Conservation (phyloP, 352 stramenopile species). For the Globisporangium perplexum region DNA sequence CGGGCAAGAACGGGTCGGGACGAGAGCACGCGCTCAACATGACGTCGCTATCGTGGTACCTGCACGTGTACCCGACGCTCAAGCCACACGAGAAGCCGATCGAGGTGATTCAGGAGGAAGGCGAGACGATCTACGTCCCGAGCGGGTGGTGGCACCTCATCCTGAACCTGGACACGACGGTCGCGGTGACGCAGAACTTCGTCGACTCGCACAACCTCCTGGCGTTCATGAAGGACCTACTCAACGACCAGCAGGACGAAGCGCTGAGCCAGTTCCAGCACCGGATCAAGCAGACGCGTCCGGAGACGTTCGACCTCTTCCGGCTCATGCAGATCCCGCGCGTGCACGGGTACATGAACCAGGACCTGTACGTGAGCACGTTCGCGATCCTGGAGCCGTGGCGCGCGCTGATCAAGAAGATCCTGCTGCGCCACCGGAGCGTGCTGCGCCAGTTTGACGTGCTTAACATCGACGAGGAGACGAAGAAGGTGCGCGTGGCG, state of each 20-base stretch:
- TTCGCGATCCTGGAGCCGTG: slow-evolving; percentile 59
- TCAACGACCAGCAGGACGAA: slow-evolving; percentile 58
- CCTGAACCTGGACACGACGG: slow-evolving; percentile 92
- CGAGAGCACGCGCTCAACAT: slow-evolving; percentile 64
- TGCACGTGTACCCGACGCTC: slow-evolving; percentile 82
- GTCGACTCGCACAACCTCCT: slow-evolving; percentile 81
- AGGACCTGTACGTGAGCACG: slow-evolving; percentile 53
- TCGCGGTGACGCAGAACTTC: slow-evolving; percentile 97
- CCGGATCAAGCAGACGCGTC: slow-evolving; percentile 29
- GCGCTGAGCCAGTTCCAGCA: slow-evolving; percentile 50
- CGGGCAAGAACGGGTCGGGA: slow-evolving; percentile 43
- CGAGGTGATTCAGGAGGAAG: slow-evolving; percentile 87
- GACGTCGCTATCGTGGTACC: slow-evolving; percentile 81
- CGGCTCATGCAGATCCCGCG: slow-evolving; percentile 53
- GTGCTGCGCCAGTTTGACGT: slow-evolving; percentile 16
- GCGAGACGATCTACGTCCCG: slow-evolving; percentile 96
- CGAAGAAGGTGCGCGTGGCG: slow-evolving; percentile 24
- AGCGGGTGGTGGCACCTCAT: slow-evolving; percentile 98
- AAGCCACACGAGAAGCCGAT: slow-evolving; percentile 61
- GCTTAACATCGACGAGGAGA: slow-evolving; percentile 7
- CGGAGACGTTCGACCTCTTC: slow-evolving; percentile 65
- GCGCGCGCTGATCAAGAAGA: slow-evolving; percentile 45
- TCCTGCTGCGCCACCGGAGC: slow-evolving; percentile 42
- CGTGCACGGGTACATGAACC: slow-evolving; percentile 47
- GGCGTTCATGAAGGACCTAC: slow-evolving; percentile 66